Percentiles rank a stretch among this genome's conserved stretches.
Conservation (phyloP, 169 alveolate genomes). For the Cryptosporidium ryanae region DNA sequence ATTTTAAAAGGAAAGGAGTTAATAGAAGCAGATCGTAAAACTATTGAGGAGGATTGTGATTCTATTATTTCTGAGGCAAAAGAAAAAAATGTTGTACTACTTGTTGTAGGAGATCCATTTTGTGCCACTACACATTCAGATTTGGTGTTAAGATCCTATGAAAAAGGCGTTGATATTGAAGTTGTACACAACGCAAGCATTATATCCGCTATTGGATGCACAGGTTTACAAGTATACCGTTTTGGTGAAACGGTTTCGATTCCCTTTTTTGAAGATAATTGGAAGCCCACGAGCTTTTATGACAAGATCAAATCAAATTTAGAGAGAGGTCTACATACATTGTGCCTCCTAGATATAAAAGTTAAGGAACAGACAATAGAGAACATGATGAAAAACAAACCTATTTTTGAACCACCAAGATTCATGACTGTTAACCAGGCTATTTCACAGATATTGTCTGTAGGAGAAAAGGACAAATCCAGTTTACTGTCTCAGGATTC, state of each 20-base stretch:
- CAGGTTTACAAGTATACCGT: slow-evolving; percentile 92
- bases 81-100: slow-evolving; percentile 85
- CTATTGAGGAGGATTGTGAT: slow-evolving; percentile 92
- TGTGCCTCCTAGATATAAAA: slow-evolving; percentile 97
- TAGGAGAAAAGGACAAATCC: slow-evolving; percentile 79
- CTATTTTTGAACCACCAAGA: slow-evolving; percentile 94
- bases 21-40: slow-evolving; percentile 93
- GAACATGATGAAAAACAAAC: slow-evolving; percentile 92
- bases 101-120: slow-evolving; percentile 96
- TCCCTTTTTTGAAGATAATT: slow-evolving; percentile 96
- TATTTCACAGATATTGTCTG: slow-evolving; percentile 89
- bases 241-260: slow-evolving; percentile 98
- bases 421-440: slow-evolving; percentile 92
- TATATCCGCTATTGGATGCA: slow-evolving; percentile 82
- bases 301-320: slow-evolving; percentile 92
- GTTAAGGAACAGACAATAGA: slow-evolving; percentile 97
- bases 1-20: slow-evolving; percentile 87
- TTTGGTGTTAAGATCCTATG: slow-evolving; percentile 90
- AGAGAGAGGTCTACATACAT: slow-evolving; percentile 93
- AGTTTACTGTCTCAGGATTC: slow-evolving; percentile 80
- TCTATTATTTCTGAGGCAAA: slow-evolving; percentile 89
- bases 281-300: slow-evolving; percentile 97
- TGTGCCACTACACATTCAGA: slow-evolving; percentile 97
- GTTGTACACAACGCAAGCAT: slow-evolving; percentile 95
- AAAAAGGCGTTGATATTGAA: slow-evolving; percentile 90